Base-by-base conservation (phyloP, 495 filamentous ascomycete genomes). In the Neurospora cerealis region DNA sequence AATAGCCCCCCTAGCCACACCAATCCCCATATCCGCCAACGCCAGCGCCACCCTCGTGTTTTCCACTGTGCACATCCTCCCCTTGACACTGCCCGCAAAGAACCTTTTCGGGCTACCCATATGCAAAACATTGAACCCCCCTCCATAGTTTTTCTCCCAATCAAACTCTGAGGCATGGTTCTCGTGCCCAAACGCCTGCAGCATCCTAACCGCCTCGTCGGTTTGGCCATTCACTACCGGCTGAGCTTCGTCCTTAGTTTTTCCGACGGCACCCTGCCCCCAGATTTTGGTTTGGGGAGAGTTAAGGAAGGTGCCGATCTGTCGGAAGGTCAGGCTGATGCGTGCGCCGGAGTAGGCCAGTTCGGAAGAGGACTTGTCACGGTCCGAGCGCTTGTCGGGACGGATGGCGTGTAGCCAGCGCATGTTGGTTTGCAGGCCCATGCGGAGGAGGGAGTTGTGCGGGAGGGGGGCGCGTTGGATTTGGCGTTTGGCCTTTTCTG, bases 291-390 rank as follows among this genome's bases (percentile, higher is more conserved):
- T 81, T 24, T 89, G 85, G 13, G 88, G 81, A 9, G 86, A 82
- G 73, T 91, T 82, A 11, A 97, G 82, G 78, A 92, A 97, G 0
- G 96, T 99, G 1, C 89, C 93, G 75, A 99, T 98, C 48, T 90
- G 86, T 11, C 96, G 88, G 79, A 99, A 99, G 5, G 96, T 99
- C 62, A 99, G 87, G 13, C 92, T 95, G 79, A 99, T 97, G 7
- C 96, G 90, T 71, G 91, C 89, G 5, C 94, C 93, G 3, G 83
- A 83, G 77, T 87, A 91, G 3, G 92, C 90, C 41, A 89, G 85
- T 79, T 98, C 96, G 19, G 89, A 89, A 0, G 83, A 74, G 0
- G 89, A 83, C 78, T 95, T 94, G 66, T 92, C 89, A 2, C 82
- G 80, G 8, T 81, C 81, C 1, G 88, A 82, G 10, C 96, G 89